A percentile compares a stretch with the other conserved stretches of the same genome.
phyloP scores from a whole-genome alignment of 2,329 filamentous ascomycete genomes.

The Cryphonectria nitschkei region DNA sequence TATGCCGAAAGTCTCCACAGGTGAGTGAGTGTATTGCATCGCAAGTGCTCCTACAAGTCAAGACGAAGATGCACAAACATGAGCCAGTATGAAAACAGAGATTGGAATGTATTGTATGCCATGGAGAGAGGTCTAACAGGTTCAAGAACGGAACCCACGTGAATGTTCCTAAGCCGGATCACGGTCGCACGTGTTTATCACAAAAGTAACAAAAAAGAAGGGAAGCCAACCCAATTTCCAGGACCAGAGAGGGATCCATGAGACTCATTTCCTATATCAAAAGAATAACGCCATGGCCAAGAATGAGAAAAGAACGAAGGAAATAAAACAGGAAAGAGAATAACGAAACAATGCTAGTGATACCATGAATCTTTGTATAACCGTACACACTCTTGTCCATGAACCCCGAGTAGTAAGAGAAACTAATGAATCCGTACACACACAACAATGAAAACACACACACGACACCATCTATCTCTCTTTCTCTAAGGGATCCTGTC shows the following conservation, averaged over 20 bases:
- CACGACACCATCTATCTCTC: not conserved
- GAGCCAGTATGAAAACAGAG: not conserved
- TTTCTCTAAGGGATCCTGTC: not conserved
- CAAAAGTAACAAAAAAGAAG: not conserved
- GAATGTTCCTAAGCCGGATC: not conserved
- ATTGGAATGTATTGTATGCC: not conserved
- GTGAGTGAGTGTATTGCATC: no score
- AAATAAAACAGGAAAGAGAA: not conserved
- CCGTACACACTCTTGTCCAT: slow-evolving; percentile 4
- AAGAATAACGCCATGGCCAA: not conserved
- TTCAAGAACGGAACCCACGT: not conserved
- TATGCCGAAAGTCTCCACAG: no score
- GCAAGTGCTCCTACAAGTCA: no score
- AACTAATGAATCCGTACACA: not conserved
- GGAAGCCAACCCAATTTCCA: not conserved
- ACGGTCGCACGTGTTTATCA: not conserved
- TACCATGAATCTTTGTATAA: not conserved
- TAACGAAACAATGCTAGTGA: not conserved
- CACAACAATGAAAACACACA: not conserved
- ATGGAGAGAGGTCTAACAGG: not conserved
- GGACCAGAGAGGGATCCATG: not conserved
- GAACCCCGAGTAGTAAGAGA: not conserved
- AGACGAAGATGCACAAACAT: no score
- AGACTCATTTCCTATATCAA: not conserved
- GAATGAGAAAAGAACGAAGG: not conserved